Conservation (phyloP, 2,329 filamentous ascomycete species). For the Stromatinia cepivora region DNA sequence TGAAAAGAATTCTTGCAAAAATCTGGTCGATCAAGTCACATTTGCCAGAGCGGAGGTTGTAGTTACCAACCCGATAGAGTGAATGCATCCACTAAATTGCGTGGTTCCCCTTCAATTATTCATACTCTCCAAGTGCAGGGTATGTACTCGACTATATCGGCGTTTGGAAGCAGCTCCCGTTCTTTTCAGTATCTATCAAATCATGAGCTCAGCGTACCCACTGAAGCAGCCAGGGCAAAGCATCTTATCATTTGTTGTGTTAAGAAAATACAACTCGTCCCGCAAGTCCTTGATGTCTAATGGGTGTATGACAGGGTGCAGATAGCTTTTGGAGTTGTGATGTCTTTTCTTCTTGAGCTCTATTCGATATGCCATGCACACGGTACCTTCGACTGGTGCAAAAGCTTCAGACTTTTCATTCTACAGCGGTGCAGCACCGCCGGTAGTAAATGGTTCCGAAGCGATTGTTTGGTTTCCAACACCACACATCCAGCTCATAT, state of each 20-base stretch:
- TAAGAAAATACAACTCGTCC: not conserved
- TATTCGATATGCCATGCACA: not conserved
- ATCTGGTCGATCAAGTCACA: too few species aligned
- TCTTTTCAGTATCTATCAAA: accelerated
- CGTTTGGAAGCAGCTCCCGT: not conserved
- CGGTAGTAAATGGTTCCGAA: not conserved
- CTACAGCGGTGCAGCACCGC: too few species aligned
- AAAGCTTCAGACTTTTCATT: not conserved
- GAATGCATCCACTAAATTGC: not conserved
- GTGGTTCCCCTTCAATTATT: not conserved
- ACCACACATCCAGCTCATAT: not conserved
- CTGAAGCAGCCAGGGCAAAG: not conserved
- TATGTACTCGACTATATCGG: not conserved
- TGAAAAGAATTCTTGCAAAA: accelerated
- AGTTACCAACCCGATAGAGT: not conserved
- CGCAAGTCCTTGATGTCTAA: not conserved
- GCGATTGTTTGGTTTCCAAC: not conserved
- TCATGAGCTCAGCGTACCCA: too few species aligned
- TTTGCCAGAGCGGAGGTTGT: not conserved
- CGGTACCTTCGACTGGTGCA: not conserved
- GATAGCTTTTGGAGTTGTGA: not conserved
- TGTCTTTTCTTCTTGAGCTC: not conserved
- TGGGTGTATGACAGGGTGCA: not conserved
- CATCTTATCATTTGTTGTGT: too few species aligned
- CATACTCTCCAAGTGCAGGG: not conserved